These are phyloP conservation scores for Nakataea oryzae DNA, from an alignment of 2,329 filamentous ascomycete genomes.

Conservation along the genomic window DNA sequence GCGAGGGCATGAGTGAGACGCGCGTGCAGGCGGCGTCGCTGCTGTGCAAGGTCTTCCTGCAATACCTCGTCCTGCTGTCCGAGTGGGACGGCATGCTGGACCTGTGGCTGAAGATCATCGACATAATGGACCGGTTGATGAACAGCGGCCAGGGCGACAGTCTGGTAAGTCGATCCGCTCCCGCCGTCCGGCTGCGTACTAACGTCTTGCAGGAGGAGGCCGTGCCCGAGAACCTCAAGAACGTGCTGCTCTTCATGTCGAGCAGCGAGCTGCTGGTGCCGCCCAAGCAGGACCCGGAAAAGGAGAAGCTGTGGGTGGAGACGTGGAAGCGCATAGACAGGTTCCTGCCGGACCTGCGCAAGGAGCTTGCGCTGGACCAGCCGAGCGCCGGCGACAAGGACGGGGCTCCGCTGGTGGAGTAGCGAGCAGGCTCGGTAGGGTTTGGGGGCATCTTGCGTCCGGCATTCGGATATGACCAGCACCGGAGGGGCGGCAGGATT, in stretches of 20 bases:
- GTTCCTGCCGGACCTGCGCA: slow-evolving; percentile 50
- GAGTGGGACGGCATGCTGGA: slow-evolving; percentile 85
- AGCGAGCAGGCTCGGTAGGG: no score
- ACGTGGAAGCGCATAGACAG: slow-evolving; percentile 57
- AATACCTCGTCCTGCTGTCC: slow-evolving; percentile 77
- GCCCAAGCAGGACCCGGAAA: slow-evolving; percentile 45
- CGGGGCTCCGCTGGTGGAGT: not conserved
- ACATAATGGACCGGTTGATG: slow-evolving; percentile 92
- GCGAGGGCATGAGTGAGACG: slow-evolving; percentile 90
- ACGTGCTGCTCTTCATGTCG: slow-evolving; percentile 90
- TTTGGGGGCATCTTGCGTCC: no score
- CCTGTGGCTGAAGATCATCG: slow-evolving; percentile 84
- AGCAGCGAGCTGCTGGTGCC: slow-evolving; percentile 76
- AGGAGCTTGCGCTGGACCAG: slow-evolving; percentile 44
- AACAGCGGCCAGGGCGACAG: slow-evolving; percentile 90
- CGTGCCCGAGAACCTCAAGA: slow-evolving; percentile 90
- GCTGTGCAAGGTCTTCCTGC: slow-evolving; percentile 89
- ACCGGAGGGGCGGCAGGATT: not conserved
- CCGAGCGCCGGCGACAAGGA: slow-evolving; percentile 5
- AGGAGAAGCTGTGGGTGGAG: slow-evolving; percentile 49
- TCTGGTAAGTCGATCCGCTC: slow-evolving; percentile 50
- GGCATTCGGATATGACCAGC: not conserved
- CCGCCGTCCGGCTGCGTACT: not conserved
- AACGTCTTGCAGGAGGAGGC: slow-evolving; percentile 64
- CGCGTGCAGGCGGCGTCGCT: slow-evolving; percentile 83